Conservation (phyloP, 805 yeast species). For the Monosporozyma yasuniensis region DNA sequence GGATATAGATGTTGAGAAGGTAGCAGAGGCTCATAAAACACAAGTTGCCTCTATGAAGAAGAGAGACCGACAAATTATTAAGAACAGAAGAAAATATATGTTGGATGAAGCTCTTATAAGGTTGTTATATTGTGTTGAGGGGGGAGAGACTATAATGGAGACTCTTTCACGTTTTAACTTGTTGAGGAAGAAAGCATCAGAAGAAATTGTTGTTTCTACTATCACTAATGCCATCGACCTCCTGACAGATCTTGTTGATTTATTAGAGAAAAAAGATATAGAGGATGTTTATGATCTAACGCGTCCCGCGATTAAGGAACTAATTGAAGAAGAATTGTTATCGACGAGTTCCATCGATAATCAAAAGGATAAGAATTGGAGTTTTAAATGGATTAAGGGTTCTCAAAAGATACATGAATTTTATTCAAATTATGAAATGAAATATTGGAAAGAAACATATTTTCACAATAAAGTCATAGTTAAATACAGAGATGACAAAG, state of each 20-base stretch:
- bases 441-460: constrained; percentile 42
- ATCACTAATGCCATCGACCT: constrained; percentile 26
- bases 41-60: constrained; percentile 10
- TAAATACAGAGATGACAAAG: constrained; percentile 20
- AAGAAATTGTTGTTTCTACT: constrained; percentile 7
- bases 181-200: constrained; percentile 14
- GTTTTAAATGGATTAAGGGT: constrained; percentile 35
- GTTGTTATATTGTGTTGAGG: constrained; percentile 30
- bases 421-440: constrained; percentile 46
- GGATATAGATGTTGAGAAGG: constrained; percentile 8
- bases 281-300: constrained; percentile 36
- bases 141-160: constrained; percentile 42
- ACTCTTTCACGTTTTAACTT: constrained; percentile 34
- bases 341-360: constrained; percentile 14
- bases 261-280: constrained; percentile 33
- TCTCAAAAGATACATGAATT: constrained; percentile 36
- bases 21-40: constrained; percentile 10
- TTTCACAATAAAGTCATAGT: constrained; percentile 41
- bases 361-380: constrained; percentile 30
- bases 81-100: constrained; percentile 14
- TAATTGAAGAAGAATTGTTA: constrained; percentile 21
- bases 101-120: constrained; percentile 30
- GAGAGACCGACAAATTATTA: constrained; percentile 16
- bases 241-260: constrained; percentile 38
- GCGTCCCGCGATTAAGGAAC: constrained; percentile 33